Evolutionary conservation across 2,329 filamentous ascomycete species (phyloP).

Genomic region (Iodosphaeria phyllophila): DNA sequence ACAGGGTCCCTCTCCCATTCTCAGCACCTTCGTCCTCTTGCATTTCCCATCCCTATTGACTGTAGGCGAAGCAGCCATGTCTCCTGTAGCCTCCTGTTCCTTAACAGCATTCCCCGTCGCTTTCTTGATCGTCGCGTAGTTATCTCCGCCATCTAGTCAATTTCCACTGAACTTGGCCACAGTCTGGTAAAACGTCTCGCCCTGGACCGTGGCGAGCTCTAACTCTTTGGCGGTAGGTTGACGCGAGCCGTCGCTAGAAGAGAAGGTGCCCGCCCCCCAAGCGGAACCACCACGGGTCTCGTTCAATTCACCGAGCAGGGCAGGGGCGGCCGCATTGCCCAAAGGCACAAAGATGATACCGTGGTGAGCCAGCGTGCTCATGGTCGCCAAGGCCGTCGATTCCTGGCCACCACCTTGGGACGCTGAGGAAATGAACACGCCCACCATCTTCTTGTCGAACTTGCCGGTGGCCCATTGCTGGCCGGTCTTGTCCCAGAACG

Average conservation of each 20-base stretch:
- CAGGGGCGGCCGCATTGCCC: constrained; percentile 70
- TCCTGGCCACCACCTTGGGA: constrained; percentile 83
- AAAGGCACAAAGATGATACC: constrained; percentile 90
- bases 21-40: constrained; percentile 27
- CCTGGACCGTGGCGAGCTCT: constrained; percentile 63
- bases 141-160: constrained; percentile 55
- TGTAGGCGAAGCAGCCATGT: constrained; percentile 1
- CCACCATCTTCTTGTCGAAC: constrained; percentile 76
- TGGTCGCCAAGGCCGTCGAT: constrained; percentile 57
- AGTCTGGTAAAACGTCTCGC: constrained; percentile 64
- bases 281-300: constrained; percentile 75
- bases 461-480: constrained; percentile 62
- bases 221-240: constrained; percentile 63
- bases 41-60: constrained; percentile 6
- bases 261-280: constrained; percentile 89
- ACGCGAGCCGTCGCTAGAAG: constrained; percentile 61
- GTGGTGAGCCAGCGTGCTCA: constrained; percentile 87
- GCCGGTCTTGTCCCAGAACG: constrained; percentile 82
- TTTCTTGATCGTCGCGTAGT: constrained; percentile 10
- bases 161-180: constrained; percentile 52
- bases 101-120: no score
- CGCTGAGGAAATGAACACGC: constrained; percentile 73
- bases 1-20: constrained; percentile 57
- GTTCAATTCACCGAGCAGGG: constrained; percentile 44
- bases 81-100: constrained; percentile 4